Evolutionary conservation across 2,329 filamentous ascomycete species (phyloP).

Genomic region (Monosporascus sp.): DNA sequence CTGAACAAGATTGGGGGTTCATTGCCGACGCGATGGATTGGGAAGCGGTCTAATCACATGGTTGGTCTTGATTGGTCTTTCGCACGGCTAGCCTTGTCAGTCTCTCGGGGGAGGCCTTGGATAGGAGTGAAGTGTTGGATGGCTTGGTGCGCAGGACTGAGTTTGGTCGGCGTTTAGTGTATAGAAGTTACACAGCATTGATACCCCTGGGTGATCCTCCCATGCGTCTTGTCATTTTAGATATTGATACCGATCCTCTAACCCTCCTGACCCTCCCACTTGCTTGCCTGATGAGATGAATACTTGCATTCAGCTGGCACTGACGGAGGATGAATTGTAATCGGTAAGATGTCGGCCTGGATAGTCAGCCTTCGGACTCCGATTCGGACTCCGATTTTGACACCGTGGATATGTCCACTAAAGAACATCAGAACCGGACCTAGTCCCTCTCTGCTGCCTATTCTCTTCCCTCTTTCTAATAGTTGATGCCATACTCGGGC

Average conservation of each 20-base stretch:
- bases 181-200: background rate
- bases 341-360: too few species aligned
- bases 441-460: too few species aligned
- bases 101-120: background rate
- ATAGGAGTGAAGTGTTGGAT: background rate
- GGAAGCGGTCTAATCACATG: constrained; percentile 33
- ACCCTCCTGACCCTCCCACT: background rate
- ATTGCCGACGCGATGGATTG: constrained; percentile 58
- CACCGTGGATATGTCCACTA: too few species aligned
- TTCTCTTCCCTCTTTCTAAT: too few species aligned
- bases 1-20: constrained; percentile 46
- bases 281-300: too few species aligned
- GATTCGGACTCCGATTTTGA: too few species aligned
- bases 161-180: constrained; percentile 1
- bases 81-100: background rate
- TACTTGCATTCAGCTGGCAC: too few species aligned
- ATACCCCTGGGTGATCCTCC: background rate
- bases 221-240: background rate
- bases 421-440: too few species aligned
- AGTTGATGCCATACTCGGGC: too few species aligned
- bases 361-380: too few species aligned
- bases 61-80: background rate
- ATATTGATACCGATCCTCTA: background rate
- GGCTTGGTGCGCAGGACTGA: background rate
- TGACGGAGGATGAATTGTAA: too few species aligned